Conservation (phyloP, 2,329 filamentous ascomycete species). For the Mycosphaerella sp. region DNA sequence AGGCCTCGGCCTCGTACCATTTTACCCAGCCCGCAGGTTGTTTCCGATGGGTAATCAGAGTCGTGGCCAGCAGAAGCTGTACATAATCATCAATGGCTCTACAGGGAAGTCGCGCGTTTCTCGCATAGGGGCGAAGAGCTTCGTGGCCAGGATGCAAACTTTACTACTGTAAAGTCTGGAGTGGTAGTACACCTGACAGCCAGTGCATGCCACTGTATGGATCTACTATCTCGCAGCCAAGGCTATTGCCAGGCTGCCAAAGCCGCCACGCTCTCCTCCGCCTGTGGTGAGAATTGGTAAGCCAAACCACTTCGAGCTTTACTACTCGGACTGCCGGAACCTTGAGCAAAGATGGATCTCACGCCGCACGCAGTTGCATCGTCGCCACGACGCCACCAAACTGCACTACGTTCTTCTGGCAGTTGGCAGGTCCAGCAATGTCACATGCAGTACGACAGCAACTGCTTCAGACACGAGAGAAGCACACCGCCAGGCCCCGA, state of each 20-base stretch:
- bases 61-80: constrained; percentile 9
- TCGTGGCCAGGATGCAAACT: constrained; percentile 8
- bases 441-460: not conserved
- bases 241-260: constrained; percentile 6
- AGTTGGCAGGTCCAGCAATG: not conserved
- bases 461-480: too few species aligned
- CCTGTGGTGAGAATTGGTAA: constrained; percentile 5
- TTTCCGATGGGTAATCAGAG: constrained; percentile 1
- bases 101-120: constrained; percentile 10
- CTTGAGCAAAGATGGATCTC: constrained; percentile 13
- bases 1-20: constrained; percentile 3
- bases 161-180: not conserved
- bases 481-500: too few species aligned
- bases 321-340: constrained; percentile 14
- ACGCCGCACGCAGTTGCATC: constrained; percentile 18
- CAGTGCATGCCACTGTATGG: constrained; percentile 3
- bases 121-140: constrained; percentile 10
- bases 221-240: not conserved
- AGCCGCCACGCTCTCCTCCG: constrained; percentile 9
- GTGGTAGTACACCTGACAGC: constrained; percentile 3
- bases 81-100: constrained; percentile 7
- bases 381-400: not conserved
- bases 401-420: not conserved
- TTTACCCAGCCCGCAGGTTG: constrained; percentile 2
- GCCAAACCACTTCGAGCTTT: constrained; percentile 15